Base-by-base conservation (phyloP, 2,329 filamentous ascomycete species). In the Fusarium sp. region DNA sequence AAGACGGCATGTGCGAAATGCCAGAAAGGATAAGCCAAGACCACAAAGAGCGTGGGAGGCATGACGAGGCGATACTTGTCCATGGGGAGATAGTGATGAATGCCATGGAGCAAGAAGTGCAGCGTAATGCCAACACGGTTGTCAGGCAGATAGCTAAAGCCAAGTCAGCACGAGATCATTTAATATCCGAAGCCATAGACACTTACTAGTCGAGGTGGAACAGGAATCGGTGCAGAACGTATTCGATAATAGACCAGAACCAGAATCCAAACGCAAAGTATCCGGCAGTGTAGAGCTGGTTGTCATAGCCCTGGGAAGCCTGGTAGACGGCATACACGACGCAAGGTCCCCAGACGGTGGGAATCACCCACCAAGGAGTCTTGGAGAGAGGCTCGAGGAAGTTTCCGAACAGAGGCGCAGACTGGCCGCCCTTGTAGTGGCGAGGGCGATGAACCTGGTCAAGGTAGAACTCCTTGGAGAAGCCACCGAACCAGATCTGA, bases 71-170 rank as follows among this genome's bases (percentile, higher is more conserved):
- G 92, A 79, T 98, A 96, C 81, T 93, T 96, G 86, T 99, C 97
- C 97, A 99, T 98, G n/a, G 97, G 97, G 6, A 99, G 90, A 84
- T 98, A 99, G 84, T 99, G 97, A 81, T 99, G 97, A 73, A 99
- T 94, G 73, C 97, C 97, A 79, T 99, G 97, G 30, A 99, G 93
- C 45, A 98, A 85, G 85, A 99, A 99, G 83, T 99, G 97, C 23
- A 93, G 78, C 0, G 95, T 97, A 68, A 99, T 87, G 74, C 90
- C 93, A n/a, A 94, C 92, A 65, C 95, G 90, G 82, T 98, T 97
- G 82, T 99, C 94, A 1, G 97, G 97, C 13, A 99, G 92, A 80
- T 92, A 94, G 57, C 94, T 97, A 73, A 25, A 64, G 18, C 50
- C 20, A 52, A 25, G 73, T 85, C 72, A 86, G 83, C 73, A 43